Conservation (phyloP, 2,329 filamentous ascomycete genomes). For the Leptographium procerum region DNA sequence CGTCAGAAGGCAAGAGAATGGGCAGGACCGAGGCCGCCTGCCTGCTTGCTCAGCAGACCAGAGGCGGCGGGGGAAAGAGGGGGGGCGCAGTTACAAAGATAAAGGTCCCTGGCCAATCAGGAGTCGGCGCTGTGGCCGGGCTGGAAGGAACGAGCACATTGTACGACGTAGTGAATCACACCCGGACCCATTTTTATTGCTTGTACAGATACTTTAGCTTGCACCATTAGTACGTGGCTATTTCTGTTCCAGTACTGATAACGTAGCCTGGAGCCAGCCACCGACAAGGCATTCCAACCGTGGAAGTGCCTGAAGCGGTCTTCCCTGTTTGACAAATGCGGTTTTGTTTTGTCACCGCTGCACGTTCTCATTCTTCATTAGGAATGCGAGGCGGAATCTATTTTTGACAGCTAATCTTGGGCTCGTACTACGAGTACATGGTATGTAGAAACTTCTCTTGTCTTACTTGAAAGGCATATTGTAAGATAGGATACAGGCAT, state of each 20-base stretch:
- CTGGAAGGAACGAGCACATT: conserved; percentile 10
- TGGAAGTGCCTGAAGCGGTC: no score
- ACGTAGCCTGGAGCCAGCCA: neutral
- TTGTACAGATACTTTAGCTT: neutral
- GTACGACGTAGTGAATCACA: conserved; percentile 9
- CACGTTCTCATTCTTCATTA: no score
- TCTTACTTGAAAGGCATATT: no score
- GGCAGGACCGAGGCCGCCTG: conserved; percentile 7
- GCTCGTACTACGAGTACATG: no score
- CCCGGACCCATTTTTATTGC: neutral
- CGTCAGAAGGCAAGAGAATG: conserved; percentile 8
- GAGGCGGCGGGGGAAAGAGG: neutral
- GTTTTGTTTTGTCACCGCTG: no score
- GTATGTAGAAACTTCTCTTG: no score
- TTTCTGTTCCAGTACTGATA: neutral
- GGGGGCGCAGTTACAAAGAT: conserved; percentile 9
- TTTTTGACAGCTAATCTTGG: no score
- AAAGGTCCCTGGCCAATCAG: conserved; percentile 6
- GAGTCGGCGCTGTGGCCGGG: neutral
- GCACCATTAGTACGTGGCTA: neutral
- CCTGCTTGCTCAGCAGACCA: conserved; percentile 9
- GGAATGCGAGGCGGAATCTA: no score
- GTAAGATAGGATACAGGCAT: no score
- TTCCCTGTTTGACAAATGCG: no score
- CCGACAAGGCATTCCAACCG: no score